Evolutionary conservation across 2,329 filamentous ascomycete genomes (phyloP).

Genomic region (Phyllosticta capitalensis): DNA sequence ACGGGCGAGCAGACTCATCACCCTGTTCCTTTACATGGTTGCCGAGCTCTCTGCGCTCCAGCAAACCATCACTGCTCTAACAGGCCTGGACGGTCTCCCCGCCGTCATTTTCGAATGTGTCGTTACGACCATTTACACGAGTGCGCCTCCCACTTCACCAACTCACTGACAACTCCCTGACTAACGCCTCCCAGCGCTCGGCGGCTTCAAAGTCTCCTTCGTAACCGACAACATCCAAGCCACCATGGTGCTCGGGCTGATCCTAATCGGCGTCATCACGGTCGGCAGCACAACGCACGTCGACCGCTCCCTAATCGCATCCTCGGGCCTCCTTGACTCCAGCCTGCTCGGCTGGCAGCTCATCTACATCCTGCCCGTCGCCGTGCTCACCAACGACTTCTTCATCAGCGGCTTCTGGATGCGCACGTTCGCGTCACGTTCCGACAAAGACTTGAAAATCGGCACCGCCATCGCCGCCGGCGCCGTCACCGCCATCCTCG

Average conservation of each 20-base stretch:
- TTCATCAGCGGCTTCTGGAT: slow-evolving; percentile 75
- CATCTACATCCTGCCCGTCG: slow-evolving; percentile 73
- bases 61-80: slow-evolving; percentile 65
- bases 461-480: slow-evolving; percentile 61
- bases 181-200: slow-evolving; percentile 46
- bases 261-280: slow-evolving; percentile 68
- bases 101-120: slow-evolving; percentile 68
- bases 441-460: slow-evolving; percentile 46
- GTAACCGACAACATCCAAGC: slow-evolving; percentile 76
- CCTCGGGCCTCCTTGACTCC: slow-evolving; percentile 59
- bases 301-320: slow-evolving; percentile 55
- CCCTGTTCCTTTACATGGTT: slow-evolving; percentile 80
- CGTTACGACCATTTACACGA: slow-evolving; percentile 76
- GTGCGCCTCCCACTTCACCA: slow-evolving; percentile 34
- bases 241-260: slow-evolving; percentile 63
- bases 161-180: slow-evolving; percentile 9
- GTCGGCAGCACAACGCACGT: slow-evolving; percentile 67
- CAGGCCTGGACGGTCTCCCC: slow-evolving; percentile 63
- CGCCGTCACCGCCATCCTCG: slow-evolving; percentile 58
- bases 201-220: slow-evolving; percentile 77
- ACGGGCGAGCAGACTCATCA: slow-evolving; percentile 48
- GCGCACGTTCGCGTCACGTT: slow-evolving; percentile 21
- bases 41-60: slow-evolving; percentile 73
- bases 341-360: slow-evolving; percentile 75
- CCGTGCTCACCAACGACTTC: slow-evolving; percentile 76